Conservation (phyloP, 805 yeast genomes). For the Wickerhamomyces rabaulensis region DNA sequence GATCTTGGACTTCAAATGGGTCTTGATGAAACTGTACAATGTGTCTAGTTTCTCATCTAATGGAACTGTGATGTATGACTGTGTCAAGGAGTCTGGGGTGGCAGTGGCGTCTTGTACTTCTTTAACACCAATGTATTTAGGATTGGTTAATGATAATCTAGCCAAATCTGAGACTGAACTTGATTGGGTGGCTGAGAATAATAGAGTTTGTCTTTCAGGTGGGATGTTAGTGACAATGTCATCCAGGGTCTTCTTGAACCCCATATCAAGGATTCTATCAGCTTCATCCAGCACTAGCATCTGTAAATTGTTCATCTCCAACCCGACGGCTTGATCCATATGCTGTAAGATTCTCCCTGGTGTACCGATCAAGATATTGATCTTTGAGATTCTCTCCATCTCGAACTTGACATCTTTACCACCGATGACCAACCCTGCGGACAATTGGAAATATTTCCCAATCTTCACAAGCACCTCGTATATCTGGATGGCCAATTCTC, state of each 20-base stretch:
- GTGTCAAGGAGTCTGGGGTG: conserved; percentile 84
- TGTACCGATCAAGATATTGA: conserved; percentile 83
- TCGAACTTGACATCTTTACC: conserved; percentile 68
- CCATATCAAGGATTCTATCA: conserved; percentile 77
- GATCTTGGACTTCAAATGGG: conserved; percentile 85
- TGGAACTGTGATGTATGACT: conserved; percentile 67
- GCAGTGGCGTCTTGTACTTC: conserved; percentile 55
- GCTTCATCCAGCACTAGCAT: conserved; percentile 88
- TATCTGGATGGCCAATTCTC: conserved; percentile 71
- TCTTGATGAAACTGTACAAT: conserved; percentile 60
- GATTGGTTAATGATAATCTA: conserved; percentile 87
- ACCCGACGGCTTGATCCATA: conserved; percentile 54
- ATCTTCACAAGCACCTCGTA: conserved; percentile 58
- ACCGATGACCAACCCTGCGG: conserved; percentile 64
- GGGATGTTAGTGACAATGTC: conserved; percentile 70
- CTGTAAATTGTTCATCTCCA: conserved; percentile 61
- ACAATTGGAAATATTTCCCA: conserved; percentile 53
- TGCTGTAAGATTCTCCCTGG: conserved; percentile 89
- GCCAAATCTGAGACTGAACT: conserved; percentile 81
- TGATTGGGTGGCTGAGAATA: conserved; percentile 90
- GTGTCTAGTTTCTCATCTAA: conserved; percentile 80
- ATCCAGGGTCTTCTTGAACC: conserved; percentile 67
- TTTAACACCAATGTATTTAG: conserved; percentile 82
- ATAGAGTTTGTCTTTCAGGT: conserved; percentile 85
- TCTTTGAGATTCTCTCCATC: conserved; percentile 54